Percentiles rank a stretch among this genome's conserved stretches.
Evolutionary conservation across 2,329 filamentous ascomycete genomes (phyloP).

Genomic region (Venturia nashicola): DNA sequence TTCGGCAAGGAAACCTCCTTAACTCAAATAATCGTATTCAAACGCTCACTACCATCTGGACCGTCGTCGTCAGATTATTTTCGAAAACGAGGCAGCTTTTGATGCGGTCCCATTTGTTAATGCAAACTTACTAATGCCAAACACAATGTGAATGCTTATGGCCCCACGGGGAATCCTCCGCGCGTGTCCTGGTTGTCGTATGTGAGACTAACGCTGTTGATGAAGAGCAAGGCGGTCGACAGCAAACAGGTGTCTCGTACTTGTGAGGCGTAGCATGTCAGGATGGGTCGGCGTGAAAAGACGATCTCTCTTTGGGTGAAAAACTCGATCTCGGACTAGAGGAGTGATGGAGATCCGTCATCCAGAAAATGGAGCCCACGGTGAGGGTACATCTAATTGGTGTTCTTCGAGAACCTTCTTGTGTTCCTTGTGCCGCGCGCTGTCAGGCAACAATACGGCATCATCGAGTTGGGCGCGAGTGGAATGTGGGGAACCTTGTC

Average conservation of each 20-base stretch:
- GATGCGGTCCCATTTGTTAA: neutral
- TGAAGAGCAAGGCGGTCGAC: neutral
- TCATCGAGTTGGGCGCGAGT: neutral
- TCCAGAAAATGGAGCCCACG: neutral
- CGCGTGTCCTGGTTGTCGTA: neutral
- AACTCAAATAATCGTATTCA: too few relatives aligned
- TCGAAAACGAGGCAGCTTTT: too few relatives aligned
- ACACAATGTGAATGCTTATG: neutral
- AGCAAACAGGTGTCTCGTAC: neutral
- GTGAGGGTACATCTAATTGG: neutral
- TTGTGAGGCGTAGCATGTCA: neutral
- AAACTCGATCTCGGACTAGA: neutral
- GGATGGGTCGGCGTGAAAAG: neutral
- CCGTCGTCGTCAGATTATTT: too few relatives aligned
- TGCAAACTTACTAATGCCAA: neutral
- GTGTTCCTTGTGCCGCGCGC: neutral
- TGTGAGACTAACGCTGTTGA: neutral
- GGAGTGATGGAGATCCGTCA: neutral
- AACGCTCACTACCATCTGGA: too few relatives aligned
- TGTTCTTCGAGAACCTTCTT: neutral
- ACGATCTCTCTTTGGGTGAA: neutral
- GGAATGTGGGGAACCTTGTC: neutral
- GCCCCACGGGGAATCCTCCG: neutral
- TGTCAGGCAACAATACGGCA: neutral
- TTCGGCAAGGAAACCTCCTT: too few relatives aligned